Evolutionary conservation across 495 filamentous ascomycete genomes (phyloP), one percentile per base, ranked within the genome.

Genomic region (Podospora appendiculata): DNA sequence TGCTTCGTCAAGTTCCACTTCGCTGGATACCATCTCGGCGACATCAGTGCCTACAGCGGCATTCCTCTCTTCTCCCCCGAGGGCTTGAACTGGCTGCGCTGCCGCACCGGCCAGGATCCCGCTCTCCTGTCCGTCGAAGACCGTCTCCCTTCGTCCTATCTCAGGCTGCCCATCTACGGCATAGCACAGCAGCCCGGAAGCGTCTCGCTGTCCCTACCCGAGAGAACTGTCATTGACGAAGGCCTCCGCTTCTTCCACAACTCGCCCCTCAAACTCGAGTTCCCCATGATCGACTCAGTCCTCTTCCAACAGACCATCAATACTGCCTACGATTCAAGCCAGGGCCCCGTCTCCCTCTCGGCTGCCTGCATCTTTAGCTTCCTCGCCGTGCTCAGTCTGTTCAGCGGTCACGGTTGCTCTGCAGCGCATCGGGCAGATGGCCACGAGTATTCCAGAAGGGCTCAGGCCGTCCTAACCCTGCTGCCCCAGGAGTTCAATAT

Each of bases 341-440:
- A 47, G 12, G 41, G 19, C 11, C 41, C 50, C 38, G 53, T 55
- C 41, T 9, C 44, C 14, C 58, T 60, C 1, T 63, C 61, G 33
- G 58, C 63, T 13, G 73, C 72, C 0, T 77, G 70, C 45, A 62
- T 79, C 8, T 67, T 76, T 58, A 64, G 73, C 6, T 79, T 79
- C 50, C 41, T 74, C 7, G 66, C 70, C 0, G 67, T 77, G 53
- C 51, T 65, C 10, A 55, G 62, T 3, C 55, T 68, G 11, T 53
- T 73, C 8, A 63, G 67, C 13, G 17, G 9, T 0, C 41, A 60
- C 14, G 12, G 42, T 25, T 13, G 36, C 43, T 39, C 59, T 12
- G 32, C 51, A 17, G 39, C 41, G 38, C 40, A 45, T 8, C 48
- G 50, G 13, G 36, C 75, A 4, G 68, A 78, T 50, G 65, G 68